Evolutionary conservation across 306 rosid species (phyloP).

Genomic region (Prunus armeniaca): DNA sequence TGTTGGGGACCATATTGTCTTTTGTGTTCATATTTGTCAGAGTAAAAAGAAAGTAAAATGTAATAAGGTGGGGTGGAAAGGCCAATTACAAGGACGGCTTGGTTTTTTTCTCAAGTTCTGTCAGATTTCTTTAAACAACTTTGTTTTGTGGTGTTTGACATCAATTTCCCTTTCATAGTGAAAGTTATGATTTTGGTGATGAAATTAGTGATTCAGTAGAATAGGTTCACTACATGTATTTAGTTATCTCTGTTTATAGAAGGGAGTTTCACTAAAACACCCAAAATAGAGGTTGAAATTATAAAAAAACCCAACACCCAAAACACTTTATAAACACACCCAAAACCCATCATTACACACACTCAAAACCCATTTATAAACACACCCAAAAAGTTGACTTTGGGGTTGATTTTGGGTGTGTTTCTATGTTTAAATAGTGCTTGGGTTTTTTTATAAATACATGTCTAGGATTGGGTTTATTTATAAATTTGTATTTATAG

Average conservation of each 20-base stretch:
- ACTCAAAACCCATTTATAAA: no score
- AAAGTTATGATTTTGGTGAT: background rate
- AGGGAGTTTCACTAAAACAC: no score
- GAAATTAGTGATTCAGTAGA: background rate
- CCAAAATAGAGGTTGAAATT: no score
- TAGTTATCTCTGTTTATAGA: background rate
- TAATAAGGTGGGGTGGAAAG: background rate
- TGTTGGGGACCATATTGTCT: background rate
- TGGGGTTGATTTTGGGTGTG: no score
- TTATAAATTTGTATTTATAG: no score
- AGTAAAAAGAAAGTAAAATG: background rate
- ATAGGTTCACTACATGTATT: background rate
- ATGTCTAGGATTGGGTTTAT: no score
- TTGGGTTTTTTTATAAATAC: no score
- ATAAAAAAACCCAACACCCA: no score
- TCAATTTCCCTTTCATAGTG: background rate
- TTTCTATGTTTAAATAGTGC: no score
- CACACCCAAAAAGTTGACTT: no score
- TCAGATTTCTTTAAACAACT: background rate
- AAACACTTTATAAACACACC: no score
- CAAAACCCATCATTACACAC: no score
- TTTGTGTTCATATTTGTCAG: background rate
- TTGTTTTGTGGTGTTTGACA: background rate
- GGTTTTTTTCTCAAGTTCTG: background rate
- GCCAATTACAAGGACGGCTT: background rate